Evolutionary conservation across 2,329 filamentous ascomycete species (phyloP).

Genomic region (Fusarium sp.): DNA sequence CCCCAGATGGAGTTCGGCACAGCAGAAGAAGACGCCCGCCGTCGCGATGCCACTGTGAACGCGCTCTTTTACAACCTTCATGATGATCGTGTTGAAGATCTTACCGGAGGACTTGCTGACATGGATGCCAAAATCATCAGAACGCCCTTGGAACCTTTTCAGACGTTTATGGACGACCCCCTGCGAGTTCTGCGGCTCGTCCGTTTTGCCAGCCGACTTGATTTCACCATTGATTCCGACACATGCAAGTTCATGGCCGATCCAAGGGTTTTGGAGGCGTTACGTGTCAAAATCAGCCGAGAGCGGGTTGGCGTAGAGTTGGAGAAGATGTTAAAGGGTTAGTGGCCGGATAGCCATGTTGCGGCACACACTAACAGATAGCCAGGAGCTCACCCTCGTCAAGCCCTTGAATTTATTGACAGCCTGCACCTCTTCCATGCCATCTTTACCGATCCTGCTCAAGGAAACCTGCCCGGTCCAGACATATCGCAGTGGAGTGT

Average conservation of each 20-base stretch:
- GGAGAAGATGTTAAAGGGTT: constrained; percentile 88
- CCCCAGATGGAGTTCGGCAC: constrained; percentile 95
- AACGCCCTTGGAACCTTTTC: constrained; percentile 86
- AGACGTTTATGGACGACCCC: constrained; percentile 95
- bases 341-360: not conserved
- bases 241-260: constrained; percentile 81
- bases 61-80: constrained; percentile 96
- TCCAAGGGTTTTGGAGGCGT: constrained; percentile 77
- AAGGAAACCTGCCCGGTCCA: constrained; percentile 63
- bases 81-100: constrained; percentile 82
- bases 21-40: constrained; percentile 86
- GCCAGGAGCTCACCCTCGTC: constrained; percentile 67
- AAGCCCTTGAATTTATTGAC: constrained; percentile 73
- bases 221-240: constrained; percentile 78
- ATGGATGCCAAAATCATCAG: constrained; percentile 78
- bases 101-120: constrained; percentile 82
- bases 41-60: constrained; percentile 93
- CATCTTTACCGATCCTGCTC: constrained; percentile 77
- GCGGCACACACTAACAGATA: constrained; percentile 1
- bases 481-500: constrained; percentile 69
- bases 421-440: constrained; percentile 74
- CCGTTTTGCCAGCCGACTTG: constrained; percentile 86
- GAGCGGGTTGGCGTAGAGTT: constrained; percentile 89
- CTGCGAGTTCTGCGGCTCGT: constrained; percentile 87
- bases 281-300: constrained; percentile 90